A percentile compares a stretch with the other conserved stretches of the same genome.
phyloP scores from a whole-genome alignment of 306 rosid genomes.

The Rosa multiflora region DNA sequence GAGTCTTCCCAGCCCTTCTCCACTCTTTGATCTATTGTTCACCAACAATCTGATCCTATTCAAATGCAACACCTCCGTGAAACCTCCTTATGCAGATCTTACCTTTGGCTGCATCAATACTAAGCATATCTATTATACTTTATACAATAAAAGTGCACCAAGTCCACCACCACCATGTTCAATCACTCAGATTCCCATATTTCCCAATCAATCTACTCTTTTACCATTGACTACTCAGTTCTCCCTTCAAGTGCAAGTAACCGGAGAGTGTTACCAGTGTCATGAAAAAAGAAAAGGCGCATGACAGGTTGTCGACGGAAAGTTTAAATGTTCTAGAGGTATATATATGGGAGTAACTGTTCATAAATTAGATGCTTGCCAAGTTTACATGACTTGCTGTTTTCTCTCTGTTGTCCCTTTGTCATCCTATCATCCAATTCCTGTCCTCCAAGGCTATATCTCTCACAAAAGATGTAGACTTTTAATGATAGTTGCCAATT shows the following conservation, averaged over 20 bases:
- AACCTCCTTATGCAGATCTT: accelerated
- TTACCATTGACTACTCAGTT: neutral
- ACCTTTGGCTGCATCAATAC: neutral
- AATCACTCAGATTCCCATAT: neutral
- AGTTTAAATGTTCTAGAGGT: neutral
- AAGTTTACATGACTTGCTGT: neutral
- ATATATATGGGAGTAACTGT: too few species aligned
- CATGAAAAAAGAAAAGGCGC: accelerated
- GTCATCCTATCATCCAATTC: neutral
- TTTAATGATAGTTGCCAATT: neutral
- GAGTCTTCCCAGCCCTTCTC: neutral
- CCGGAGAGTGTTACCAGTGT: neutral
- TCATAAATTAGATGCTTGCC: neutral
- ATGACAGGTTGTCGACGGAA: neutral
- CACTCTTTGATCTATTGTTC: too few species aligned
- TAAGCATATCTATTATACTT: too few species aligned
- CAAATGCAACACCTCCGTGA: neutral
- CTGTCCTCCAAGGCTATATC: neutral
- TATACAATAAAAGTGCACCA: neutral
- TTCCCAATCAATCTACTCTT: accelerated
- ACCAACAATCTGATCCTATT: neutral
- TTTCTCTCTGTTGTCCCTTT: neutral
- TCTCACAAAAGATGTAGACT: neutral
- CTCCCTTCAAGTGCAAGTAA: accelerated
- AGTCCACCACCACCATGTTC: neutral